Percentiles rank a stretch among this genome's conserved stretches.
phyloP scores from a whole-genome alignment of 2,329 filamentous ascomycete genomes.

The Xylaria sp. region DNA sequence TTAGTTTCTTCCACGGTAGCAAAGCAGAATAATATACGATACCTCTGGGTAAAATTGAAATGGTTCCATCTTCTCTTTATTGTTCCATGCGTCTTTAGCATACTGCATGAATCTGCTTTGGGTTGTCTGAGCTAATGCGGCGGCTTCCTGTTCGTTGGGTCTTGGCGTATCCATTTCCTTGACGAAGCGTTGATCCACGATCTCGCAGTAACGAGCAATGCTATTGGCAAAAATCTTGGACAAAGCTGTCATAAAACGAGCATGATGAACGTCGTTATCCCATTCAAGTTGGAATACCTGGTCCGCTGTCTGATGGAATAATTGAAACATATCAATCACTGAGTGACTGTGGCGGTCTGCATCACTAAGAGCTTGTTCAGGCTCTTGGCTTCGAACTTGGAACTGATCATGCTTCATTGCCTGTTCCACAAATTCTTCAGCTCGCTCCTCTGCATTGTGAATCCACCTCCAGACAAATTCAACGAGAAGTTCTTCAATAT shows the following conservation, averaged over 20 bases:
- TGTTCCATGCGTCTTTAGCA: constrained; percentile 92
- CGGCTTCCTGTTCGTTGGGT: constrained; percentile 78
- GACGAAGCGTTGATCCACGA: constrained; percentile 84
- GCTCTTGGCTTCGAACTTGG: constrained; percentile 74
- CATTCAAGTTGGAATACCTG: constrained; percentile 88
- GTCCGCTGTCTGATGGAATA: constrained; percentile 92
- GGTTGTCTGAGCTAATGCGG: constrained; percentile 78
- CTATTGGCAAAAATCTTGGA: constrained; percentile 86
- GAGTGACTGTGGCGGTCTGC: constrained; percentile 93
- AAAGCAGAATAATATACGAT: constrained; percentile 48
- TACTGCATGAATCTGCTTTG: constrained; percentile 95
- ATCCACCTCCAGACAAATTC: constrained; percentile 99
- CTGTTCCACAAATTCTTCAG: constrained; percentile 86
- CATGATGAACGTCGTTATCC: constrained; percentile 93
- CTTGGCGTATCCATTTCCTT: constrained; percentile 94
- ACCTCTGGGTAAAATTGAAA: constrained; percentile 97
- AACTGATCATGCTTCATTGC: constrained; percentile 93
- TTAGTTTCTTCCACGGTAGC: constrained; percentile 45
- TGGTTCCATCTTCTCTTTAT: constrained; percentile 92
- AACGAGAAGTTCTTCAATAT: constrained; percentile 85
- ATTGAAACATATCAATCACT: constrained; percentile 90
- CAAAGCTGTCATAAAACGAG: constrained; percentile 95
- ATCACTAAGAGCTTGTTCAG: constrained; percentile 73
- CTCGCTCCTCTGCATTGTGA: constrained; percentile 78
- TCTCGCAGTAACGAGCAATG: constrained; percentile 89